Conservation (phyloP, 805 yeast species). For the Huiozyma naganishii region DNA sequence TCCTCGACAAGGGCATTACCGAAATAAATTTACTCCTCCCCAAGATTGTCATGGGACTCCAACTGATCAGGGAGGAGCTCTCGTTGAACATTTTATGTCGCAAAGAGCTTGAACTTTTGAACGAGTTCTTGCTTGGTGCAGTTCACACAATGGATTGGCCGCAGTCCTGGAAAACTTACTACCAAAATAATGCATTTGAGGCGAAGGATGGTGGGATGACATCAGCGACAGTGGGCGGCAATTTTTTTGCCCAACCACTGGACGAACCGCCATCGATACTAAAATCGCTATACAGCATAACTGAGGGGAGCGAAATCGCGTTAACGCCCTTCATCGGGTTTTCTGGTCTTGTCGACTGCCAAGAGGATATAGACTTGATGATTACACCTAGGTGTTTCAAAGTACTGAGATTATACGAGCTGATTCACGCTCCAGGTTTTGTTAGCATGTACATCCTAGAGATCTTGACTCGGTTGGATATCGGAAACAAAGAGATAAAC, state of each 20-base stretch:
- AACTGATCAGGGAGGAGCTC: constrained; percentile 67
- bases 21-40: constrained; percentile 29
- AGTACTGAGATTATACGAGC: constrained; percentile 51
- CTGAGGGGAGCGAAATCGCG: constrained; percentile 20
- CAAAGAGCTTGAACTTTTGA: constrained; percentile 32
- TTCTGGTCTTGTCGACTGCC: constrained; percentile 56
- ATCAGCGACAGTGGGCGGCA: neutral
- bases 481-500: constrained; percentile 43
- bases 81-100: constrained; percentile 42
- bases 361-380: constrained; percentile 39
- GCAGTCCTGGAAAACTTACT: constrained; percentile 49
- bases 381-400: constrained; percentile 59
- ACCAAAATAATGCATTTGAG: constrained; percentile 17
- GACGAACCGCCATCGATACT: constrained; percentile 28
- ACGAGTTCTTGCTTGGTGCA: constrained; percentile 48
- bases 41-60: constrained; percentile 56
- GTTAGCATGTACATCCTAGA: constrained; percentile 46
- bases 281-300: constrained; percentile 34
- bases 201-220: neutral
- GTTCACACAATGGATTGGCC: constrained; percentile 70
- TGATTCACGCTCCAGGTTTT: constrained; percentile 43
- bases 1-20: constrained; percentile 1
- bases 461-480: constrained; percentile 47
- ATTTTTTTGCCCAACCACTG: constrained; percentile 19
- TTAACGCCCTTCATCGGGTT: constrained; percentile 45